Evolutionary conservation across 208 protist genomes (phyloP).

Genomic region (Trypanosoma congolense): DNA sequence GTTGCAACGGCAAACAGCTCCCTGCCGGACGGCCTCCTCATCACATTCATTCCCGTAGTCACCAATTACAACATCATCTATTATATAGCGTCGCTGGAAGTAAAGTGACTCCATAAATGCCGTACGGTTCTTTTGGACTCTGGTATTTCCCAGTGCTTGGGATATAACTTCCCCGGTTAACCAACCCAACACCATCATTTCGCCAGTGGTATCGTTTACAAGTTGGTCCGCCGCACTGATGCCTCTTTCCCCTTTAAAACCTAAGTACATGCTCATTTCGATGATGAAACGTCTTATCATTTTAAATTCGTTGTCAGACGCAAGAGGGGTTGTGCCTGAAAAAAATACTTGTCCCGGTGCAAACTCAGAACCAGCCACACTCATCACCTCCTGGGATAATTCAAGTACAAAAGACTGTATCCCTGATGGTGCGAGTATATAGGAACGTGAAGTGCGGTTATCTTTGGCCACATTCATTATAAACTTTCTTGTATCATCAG

Average conservation of each 20-base stretch:
- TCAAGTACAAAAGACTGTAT: slow-evolving; percentile 1
- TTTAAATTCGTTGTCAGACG: slow-evolving; percentile 9
- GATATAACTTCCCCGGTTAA: not conserved
- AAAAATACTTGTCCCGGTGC: slow-evolving; percentile 9
- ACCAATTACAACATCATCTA: slow-evolving; percentile 5
- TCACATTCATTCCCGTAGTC: slow-evolving; percentile 4
- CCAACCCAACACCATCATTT: slow-evolving; percentile 4
- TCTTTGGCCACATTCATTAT: slow-evolving; percentile 10
- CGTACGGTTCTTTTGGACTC: slow-evolving; percentile 4
- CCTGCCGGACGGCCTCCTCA: slow-evolving; percentile 5
- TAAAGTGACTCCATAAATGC: slow-evolving; percentile 18
- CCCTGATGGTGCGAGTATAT: slow-evolving; percentile 14
- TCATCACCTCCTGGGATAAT: not conserved
- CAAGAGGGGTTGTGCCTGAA: slow-evolving; percentile 12
- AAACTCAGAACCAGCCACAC: not conserved
- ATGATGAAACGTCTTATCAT: slow-evolving; percentile 8
- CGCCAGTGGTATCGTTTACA: slow-evolving; percentile 4
- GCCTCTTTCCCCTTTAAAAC: not conserved
- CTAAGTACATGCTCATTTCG: slow-evolving; percentile 10
- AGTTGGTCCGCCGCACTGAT: slow-evolving; percentile 5
- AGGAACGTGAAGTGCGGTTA: slow-evolving; percentile 2
- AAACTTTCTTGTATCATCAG: slow-evolving; percentile 7
- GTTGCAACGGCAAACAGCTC: slow-evolving; percentile 48
- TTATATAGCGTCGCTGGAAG: slow-evolving; percentile 1
- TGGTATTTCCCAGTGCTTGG: not conserved